Evolutionary conservation across 768 basidiomycete genomes (phyloP).

Genomic region (Dentipellis fragilis): DNA sequence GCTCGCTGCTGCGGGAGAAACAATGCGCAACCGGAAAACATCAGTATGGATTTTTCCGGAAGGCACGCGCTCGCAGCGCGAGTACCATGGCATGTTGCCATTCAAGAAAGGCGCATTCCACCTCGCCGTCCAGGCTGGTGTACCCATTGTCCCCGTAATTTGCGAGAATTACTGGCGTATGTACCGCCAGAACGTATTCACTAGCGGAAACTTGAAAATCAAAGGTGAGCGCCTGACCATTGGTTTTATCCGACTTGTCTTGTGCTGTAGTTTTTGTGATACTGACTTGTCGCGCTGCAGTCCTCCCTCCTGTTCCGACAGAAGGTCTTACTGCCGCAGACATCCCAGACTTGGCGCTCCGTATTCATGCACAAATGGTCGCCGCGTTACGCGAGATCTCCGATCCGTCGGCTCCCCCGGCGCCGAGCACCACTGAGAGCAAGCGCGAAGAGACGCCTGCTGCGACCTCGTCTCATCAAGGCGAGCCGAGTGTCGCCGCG

Average conservation of each 20-base stretch:
- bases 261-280: background rate
- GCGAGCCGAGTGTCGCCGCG: background rate
- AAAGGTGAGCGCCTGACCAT: slow-evolving; percentile 59
- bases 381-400: slow-evolving; percentile 71
- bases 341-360: slow-evolving; percentile 51
- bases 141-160: slow-evolving; percentile 88
- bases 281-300: slow-evolving; percentile 29
- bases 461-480: background rate
- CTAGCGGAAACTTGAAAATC: slow-evolving; percentile 66
- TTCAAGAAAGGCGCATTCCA: slow-evolving; percentile 99
- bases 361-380: slow-evolving; percentile 75
- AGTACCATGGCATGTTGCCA: slow-evolving; percentile 60
- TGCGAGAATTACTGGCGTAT: slow-evolving; percentile 89
- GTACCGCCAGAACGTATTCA: slow-evolving; percentile 72
- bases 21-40: slow-evolving; percentile 59
- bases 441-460: background rate
- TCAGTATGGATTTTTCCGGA: slow-evolving; percentile 96
- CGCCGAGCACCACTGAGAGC: slow-evolving; percentile 3
- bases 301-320: slow-evolving; percentile 85
- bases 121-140: slow-evolving; percentile 79
- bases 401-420: slow-evolving; percentile 28
- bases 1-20: slow-evolving; percentile 64
- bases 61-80: slow-evolving; percentile 75
- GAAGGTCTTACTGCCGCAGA: slow-evolving; percentile 60
- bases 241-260: background rate